Conservation (phyloP, 805 yeast species). For the Saccharomycopsis sp. region DNA sequence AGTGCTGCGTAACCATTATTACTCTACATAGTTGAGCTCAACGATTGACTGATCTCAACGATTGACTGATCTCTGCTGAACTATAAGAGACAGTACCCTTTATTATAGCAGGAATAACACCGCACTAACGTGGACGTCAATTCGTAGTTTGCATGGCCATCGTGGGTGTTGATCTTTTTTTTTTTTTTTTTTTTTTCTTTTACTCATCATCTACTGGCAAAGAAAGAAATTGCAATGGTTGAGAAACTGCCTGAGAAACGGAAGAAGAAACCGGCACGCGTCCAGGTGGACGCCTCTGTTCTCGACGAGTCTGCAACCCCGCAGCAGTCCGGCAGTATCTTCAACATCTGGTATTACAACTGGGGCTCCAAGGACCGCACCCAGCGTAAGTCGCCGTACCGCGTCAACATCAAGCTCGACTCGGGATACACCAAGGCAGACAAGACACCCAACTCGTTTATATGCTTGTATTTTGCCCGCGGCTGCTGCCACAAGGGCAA, state of each 20-base stretch:
- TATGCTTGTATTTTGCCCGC: conserved; percentile 81
- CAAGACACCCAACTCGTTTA: conserved; percentile 32
- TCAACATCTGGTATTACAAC: conserved; percentile 80
- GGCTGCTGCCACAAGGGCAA: conserved; percentile 80
- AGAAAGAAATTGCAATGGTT: no score
- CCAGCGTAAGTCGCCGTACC: conserved; percentile 40
- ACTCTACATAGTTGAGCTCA: no score
- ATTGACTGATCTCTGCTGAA: no score
- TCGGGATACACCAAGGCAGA: conserved; percentile 71
- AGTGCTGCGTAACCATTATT: no score
- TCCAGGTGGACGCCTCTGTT: conserved; percentile 58
- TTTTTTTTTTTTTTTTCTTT: no score
- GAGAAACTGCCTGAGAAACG: background rate
- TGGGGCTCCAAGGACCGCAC: conserved; percentile 75
- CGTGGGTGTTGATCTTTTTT: no score
- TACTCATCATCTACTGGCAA: no score
- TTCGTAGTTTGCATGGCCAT: no score
- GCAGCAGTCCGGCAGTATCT: conserved; percentile 70
- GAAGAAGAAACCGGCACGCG: conserved; percentile 50
- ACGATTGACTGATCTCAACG: no score
- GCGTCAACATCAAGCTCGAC: conserved; percentile 53
- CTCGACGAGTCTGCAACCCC: conserved; percentile 51
- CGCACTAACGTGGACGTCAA: no score
- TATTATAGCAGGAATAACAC: no score
- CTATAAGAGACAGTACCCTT: no score